phyloP scores from a whole-genome alignment of 306 rosid species.

The Luffa aegyptiaca region DNA sequence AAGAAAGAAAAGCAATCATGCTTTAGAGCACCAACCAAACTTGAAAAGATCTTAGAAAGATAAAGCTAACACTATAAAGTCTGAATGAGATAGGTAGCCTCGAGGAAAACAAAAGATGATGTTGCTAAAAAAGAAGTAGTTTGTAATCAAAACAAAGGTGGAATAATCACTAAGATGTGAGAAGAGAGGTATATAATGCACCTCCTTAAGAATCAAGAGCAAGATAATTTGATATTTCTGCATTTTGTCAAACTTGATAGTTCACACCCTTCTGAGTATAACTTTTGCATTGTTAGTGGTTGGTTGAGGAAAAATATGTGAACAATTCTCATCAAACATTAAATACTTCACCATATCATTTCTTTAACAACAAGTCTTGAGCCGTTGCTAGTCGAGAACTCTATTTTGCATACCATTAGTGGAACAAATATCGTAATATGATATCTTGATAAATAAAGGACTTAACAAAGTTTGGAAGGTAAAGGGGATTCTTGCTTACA shows the following conservation, averaged over 20 bases:
- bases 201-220: background rate
- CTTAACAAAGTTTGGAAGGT: background rate
- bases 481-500: background rate
- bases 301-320: background rate
- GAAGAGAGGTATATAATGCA: background rate
- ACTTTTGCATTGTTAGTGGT: background rate
- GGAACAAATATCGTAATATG: background rate
- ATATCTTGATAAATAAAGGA: background rate
- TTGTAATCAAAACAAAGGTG: background rate
- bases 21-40: background rate
- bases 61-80: background rate
- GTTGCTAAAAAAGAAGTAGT: background rate
- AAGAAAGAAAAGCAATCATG: slow-evolving; percentile 15
- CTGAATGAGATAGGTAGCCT: background rate
- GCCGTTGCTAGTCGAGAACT: background rate
- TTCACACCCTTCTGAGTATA: background rate
- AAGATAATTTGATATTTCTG: background rate
- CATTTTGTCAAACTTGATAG: background rate
- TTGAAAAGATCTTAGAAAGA: background rate
- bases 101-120: background rate
- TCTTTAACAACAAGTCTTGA: background rate
- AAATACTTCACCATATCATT: background rate
- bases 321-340: background rate
- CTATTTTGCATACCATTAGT: background rate
- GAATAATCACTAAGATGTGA: background rate